phyloP scores from a whole-genome alignment of 352 stramenopile genomes.

The Pythium folliculosum region DNA sequence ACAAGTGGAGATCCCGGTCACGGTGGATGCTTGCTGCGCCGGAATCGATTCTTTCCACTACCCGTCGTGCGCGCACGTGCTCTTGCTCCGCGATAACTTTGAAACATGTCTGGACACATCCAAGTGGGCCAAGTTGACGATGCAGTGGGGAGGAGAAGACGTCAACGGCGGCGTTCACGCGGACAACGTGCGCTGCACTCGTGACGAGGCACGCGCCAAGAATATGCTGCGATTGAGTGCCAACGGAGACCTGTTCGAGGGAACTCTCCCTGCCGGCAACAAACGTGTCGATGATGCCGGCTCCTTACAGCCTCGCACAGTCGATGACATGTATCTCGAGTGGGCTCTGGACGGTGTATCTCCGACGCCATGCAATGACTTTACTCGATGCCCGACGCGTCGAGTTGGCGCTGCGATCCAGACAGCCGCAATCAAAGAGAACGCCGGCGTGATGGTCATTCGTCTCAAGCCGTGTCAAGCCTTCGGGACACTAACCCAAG shows the following conservation, averaged over 20 bases:
- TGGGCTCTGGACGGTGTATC: conserved; percentile 56
- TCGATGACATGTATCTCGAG: conserved; percentile 44
- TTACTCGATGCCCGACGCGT: conserved; percentile 40
- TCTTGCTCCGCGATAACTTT: conserved; percentile 64
- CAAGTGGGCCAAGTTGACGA: conserved; percentile 50
- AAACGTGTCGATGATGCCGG: conserved; percentile 15
- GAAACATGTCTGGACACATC: conserved; percentile 36
- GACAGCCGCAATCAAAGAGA: conserved; percentile 36
- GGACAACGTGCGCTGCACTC: conserved; percentile 48
- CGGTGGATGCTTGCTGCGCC: conserved; percentile 55
- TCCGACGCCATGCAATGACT: conserved; percentile 44
- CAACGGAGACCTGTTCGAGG: conserved; percentile 54
- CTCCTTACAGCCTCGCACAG: conserved; percentile 32
- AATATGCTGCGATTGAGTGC: conserved; percentile 45
- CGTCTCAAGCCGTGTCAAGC: conserved; percentile 47
- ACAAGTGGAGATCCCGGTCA: conserved; percentile 34
- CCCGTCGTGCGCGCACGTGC: conserved; percentile 44
- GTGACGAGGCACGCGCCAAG: conserved; percentile 32
- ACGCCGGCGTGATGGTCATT: conserved; percentile 55
- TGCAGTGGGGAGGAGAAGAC: conserved; percentile 58
- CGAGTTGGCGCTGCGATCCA: conserved; percentile 59
- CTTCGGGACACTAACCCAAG: conserved; percentile 62
- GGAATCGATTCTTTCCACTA: conserved; percentile 42
- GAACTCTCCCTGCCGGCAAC: conserved; percentile 37
- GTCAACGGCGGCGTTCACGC: conserved; percentile 67